Evolutionary conservation across 305 asterid genomes (phyloP).

Genomic region (Fraxinus velutina): DNA sequence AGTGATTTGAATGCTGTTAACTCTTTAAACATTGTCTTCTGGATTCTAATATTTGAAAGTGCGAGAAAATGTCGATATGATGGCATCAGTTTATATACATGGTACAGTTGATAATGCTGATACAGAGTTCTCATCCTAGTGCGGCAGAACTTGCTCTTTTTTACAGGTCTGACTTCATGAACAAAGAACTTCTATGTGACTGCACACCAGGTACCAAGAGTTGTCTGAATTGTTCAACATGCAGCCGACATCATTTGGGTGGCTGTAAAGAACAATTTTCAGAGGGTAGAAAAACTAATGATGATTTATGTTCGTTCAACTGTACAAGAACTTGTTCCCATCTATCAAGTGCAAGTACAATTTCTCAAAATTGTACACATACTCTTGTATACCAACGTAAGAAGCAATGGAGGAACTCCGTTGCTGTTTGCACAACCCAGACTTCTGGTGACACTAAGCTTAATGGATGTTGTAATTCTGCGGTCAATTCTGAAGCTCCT

Average conservation of each 20-base stretch:
- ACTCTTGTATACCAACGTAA: slow-evolving; percentile 54
- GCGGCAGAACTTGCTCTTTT: slow-evolving; percentile 32
- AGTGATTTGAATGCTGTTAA: neutral
- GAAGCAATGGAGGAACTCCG: slow-evolving; percentile 33
- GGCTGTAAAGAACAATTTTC: slow-evolving; percentile 30
- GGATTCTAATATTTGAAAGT: neutral
- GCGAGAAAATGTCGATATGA: slow-evolving; percentile 13
- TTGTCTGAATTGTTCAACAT: slow-evolving; percentile 36
- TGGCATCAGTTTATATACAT: slow-evolving; percentile 16
- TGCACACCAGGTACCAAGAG: slow-evolving; percentile 38
- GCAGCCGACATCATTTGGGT: slow-evolving; percentile 33
- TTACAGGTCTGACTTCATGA: slow-evolving; percentile 28
- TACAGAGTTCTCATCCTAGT: slow-evolving; percentile 29
- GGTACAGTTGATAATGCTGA: slow-evolving; percentile 29
- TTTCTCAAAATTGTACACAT: slow-evolving; percentile 44
- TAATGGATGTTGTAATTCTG: slow-evolving; percentile 39
- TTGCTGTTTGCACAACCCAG: slow-evolving; percentile 24
- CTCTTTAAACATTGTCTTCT: slow-evolving; percentile 12
- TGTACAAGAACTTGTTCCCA: slow-evolving; percentile 36
- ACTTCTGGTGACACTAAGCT: slow-evolving; percentile 28
- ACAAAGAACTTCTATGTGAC: slow-evolving; percentile 33
- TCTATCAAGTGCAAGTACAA: slow-evolving; percentile 38
- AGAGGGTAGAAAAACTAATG: slow-evolving; percentile 29
- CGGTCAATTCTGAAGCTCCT: slow-evolving; percentile 46
- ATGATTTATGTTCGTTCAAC: slow-evolving; percentile 33